Base-by-base conservation (phyloP, 169 alveolate genomes). In the Plasmodium ovale region DNA sequence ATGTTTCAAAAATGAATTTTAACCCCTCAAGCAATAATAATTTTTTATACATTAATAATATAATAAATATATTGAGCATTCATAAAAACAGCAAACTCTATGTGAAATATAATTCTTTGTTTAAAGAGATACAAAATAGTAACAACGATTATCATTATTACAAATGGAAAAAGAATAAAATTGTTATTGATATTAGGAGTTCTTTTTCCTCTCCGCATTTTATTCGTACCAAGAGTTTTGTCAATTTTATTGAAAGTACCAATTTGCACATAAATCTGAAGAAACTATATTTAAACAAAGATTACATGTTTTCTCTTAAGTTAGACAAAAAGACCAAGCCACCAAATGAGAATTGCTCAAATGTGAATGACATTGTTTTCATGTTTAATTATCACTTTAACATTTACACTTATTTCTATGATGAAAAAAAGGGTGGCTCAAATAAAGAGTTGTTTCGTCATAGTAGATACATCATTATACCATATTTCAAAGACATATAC, bases 191-290 rank as follows among this genome's bases (percentile, higher is more conserved):
- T 39, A 77, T 77, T 35, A 60, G 88, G 56, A 77, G 62, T 68
- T 77, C 88, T 60, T 77, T 77, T 77, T 60, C 88, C 7, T 54
- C 88, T 10, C 88, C 88, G 6, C 62, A 77, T 77, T 77, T 77
- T 77, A 59, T 77, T 77, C 88, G 74, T 53, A 77, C 88, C 54
- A 77, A 54, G 44, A 77, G 71, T 77, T 77, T 77, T 62, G 33
- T 44, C 23, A 77, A 51, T 64, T 77, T 77, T 16, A 60, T 77
- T 77, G 88, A 77, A 53, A 77, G 51, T 53, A 77, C 88, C 42
- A 77, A 77, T 77, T 77, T 77, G 33, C 42, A 77, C 37, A 49
- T 77, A 60, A 60, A 31, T 42, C 68, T 77, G 54, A 77, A 64
- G 74, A 77, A 60, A 27, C 54, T 77, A 44, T 77, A 77, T 53